These are phyloP conservation scores for Alliaria petiolata DNA, from an alignment of 345 rosid genomes.

Conservation along the genomic window DNA sequence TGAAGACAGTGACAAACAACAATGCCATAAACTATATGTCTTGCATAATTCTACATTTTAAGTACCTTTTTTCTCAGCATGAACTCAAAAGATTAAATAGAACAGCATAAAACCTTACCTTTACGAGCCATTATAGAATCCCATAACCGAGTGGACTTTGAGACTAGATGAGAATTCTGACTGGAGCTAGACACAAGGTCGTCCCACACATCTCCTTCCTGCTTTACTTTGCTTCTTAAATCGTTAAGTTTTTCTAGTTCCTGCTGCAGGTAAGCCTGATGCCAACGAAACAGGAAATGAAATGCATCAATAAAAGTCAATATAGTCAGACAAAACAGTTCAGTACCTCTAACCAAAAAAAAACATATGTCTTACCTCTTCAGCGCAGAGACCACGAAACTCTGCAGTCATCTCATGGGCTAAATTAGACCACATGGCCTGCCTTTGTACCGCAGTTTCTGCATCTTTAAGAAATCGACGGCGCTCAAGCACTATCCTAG, in stretches of 20 bases:
- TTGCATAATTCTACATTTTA: background rate
- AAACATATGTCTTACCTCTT: slow-evolving; percentile 57
- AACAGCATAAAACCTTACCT: slow-evolving; percentile 46
- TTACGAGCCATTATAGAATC: slow-evolving; percentile 90
- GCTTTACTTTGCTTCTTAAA: slow-evolving; percentile 90
- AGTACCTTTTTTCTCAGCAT: background rate
- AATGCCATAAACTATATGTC: background rate
- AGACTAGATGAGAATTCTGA: slow-evolving; percentile 93
- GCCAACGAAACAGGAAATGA: slow-evolving; percentile 31
- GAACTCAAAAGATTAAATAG: background rate
- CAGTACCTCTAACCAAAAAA: slow-evolving; percentile 1
- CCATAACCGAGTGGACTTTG: slow-evolving; percentile 91
- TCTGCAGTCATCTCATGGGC: slow-evolving; percentile 99
- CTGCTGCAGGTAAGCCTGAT: slow-evolving; percentile 96
- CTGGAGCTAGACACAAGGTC: slow-evolving; percentile 94
- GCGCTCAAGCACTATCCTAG: slow-evolving; percentile 96
- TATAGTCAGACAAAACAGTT: background rate
- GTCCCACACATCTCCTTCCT: slow-evolving; percentile 98
- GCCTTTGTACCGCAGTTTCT: slow-evolving; percentile 90
- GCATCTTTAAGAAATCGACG: slow-evolving; percentile 92
- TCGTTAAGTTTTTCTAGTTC: slow-evolving; percentile 96
- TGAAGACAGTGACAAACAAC: slow-evolving; percentile 31
- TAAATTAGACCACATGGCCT: slow-evolving; percentile 98
- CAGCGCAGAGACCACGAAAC: slow-evolving; percentile 99
- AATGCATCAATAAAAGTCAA: slow-evolving; percentile 8